Evolutionary conservation across 768 basidiomycete species (phyloP).

Genomic region (Asterophora lycoperdoides): DNA sequence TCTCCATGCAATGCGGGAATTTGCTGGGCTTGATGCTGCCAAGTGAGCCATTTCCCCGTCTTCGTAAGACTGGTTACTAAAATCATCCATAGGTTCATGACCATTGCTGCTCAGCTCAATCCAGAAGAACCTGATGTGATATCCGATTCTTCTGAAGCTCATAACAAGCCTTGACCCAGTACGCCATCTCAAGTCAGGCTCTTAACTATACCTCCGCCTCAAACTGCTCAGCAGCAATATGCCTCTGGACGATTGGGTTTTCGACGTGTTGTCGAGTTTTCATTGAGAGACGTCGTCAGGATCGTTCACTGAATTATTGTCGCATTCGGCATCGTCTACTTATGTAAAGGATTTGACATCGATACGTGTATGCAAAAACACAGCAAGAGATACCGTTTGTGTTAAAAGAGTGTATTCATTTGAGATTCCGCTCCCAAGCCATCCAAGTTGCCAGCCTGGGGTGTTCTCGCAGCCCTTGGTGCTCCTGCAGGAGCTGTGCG

Average conservation of each 20-base stretch:
- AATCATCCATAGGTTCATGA: constrained; percentile 33
- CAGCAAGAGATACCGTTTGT: not conserved
- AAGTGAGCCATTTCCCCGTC: constrained; percentile 50
- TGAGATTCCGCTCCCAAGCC: constrained; percentile 23
- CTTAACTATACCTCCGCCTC: too few relatives aligned
- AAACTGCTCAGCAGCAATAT: not conserved
- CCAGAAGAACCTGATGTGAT: constrained; percentile 25
- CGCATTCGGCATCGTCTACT: too few relatives aligned
- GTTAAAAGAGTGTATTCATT: not conserved
- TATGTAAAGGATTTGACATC: too few relatives aligned
- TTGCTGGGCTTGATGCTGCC: constrained; percentile 76
- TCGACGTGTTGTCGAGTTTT: too few relatives aligned
- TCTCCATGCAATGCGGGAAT: constrained; percentile 72
- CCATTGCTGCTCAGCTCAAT: constrained; percentile 37
- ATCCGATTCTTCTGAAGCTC: not conserved
- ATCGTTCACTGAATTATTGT: too few relatives aligned
- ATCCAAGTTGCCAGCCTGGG: constrained; percentile 28
- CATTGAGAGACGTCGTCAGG: too few relatives aligned
- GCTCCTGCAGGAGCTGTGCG: constrained; percentile 23
- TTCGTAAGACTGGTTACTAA: not conserved
- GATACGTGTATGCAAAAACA: not conserved
- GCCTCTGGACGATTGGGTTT: too few relatives aligned
- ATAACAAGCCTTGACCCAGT: not conserved
- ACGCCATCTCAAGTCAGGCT: too few relatives aligned
- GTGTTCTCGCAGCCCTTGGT: constrained; percentile 27